A percentile compares a stretch with the other conserved stretches of the same genome.
Evolutionary conservation across 192 early-diverging fungal genomes (phyloP).

Genomic region (Coemansia sp.): DNA sequence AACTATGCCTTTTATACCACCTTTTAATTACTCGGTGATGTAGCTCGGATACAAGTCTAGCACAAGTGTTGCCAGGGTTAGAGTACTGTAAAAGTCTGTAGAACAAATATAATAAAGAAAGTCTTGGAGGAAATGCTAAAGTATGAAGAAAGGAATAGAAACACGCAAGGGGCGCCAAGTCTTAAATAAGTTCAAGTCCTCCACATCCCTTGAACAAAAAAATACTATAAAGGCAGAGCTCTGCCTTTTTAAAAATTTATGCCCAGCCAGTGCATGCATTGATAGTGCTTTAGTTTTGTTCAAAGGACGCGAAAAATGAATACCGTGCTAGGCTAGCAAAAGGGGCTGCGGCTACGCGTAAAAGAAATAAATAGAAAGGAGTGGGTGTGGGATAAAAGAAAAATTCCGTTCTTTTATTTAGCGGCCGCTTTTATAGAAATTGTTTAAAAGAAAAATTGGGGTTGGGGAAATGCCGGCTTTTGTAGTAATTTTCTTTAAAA

Average conservation of each 20-base stretch:
- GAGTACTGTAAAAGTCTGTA: background rate
- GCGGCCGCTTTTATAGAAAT: background rate
- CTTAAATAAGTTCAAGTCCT: background rate
- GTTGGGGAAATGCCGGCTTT: background rate
- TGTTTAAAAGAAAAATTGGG: background rate
- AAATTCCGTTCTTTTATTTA: background rate
- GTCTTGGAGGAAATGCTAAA: background rate
- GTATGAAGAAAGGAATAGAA: background rate
- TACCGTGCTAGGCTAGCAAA: background rate
- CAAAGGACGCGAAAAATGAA: background rate
- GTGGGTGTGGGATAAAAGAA: background rate
- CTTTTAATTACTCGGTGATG: background rate
- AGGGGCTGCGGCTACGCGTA: too few relatives aligned
- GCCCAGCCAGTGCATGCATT: background rate
- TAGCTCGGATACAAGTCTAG: background rate
- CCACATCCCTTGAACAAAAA: conserved; percentile 3
- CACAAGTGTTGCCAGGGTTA: background rate
- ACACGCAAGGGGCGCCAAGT: background rate
- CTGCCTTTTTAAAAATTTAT: background rate
- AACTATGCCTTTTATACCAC: background rate
- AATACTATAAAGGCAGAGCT: background rate
- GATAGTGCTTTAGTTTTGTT: background rate
- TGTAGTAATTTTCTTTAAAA: conserved; percentile 1
- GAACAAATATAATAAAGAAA: background rate
- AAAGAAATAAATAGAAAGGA: too few relatives aligned